Base-by-base conservation (phyloP, 2,329 filamentous ascomycete genomes). In the Nemania bipapillata region DNA sequence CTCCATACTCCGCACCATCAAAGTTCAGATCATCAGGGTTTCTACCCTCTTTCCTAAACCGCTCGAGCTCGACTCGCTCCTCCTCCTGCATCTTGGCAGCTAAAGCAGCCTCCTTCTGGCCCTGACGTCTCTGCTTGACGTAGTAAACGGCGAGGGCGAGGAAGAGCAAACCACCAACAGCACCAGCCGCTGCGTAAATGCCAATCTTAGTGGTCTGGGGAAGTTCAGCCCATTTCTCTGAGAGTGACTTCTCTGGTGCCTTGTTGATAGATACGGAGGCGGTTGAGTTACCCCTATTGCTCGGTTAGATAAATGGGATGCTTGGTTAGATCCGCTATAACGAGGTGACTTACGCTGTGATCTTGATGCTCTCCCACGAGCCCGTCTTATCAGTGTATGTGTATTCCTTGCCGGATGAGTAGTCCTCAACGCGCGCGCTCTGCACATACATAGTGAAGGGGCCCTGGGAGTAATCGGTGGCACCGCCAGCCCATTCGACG, bases 381-480 rank as follows among this genome's bases (percentile, higher is more conserved):
- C 91, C 91, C 0, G 84, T 83, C 45, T 81, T 81, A 75, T 92
- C 91, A 28, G 83, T 83, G 74, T 88, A 94, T 53, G 85, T 80
- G 77, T 94, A 94, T 73, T 88, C 86, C 73, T 87, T 87, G 54
- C 89, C 87, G 57, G 83, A 86, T 75, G 86, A 87, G 80, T 86
- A 88, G 73, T 90, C 87, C 62, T 88, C 81, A 1, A 88, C 78
- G 20, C 77, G 77, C 12, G 83, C 83, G 32, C 84, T 87, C 83
- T 92, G 87, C 72, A 95, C 86, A 68, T 87, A 89, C 92, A 94
- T 94, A 74, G 85, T 89, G 82, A 87, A 95, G 0, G 92, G 92
- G 0, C 83, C 90, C 28, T 86, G 76, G 57, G 78, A 77, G 78
- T 90, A 94, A 78, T 93, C 85, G 49, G 91, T 92, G 60, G 82